Percentiles rank a stretch among this genome's conserved stretches.
Conservation (phyloP, 2,329 filamentous ascomycete species). For the Venturia nashicola region DNA sequence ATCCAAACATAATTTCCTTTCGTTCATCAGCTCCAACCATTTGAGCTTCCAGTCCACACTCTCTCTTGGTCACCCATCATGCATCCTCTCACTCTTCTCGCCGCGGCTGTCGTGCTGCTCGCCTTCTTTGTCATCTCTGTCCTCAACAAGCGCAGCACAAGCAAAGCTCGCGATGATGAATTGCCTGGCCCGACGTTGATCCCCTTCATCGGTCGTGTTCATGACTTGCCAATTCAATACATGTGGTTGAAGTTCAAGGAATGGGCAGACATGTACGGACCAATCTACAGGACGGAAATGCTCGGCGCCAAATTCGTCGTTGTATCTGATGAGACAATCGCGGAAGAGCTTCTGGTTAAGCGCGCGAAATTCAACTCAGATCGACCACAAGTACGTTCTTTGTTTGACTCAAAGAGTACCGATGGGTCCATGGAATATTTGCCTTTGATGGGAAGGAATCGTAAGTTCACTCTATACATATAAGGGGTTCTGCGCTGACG, state of each 20-base stretch:
- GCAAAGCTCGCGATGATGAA: conserved; percentile 19
- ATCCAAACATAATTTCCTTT: not conserved
- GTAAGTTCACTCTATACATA: conserved; percentile 23
- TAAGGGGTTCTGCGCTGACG: not conserved
- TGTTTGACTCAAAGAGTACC: conserved; percentile 43
- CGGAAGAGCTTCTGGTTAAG: conserved; percentile 30
- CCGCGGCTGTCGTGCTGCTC: conserved; percentile 22
- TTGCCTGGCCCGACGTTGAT: conserved; percentile 29
- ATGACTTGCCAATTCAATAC: conserved; percentile 35
- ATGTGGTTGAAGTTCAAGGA: conserved; percentile 35
- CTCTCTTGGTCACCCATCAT: conserved; percentile 15
- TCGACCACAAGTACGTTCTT: conserved; percentile 34
- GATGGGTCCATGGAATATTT: conserved; percentile 44
- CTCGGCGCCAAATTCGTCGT: conserved; percentile 27
- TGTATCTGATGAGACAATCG: conserved; percentile 27
- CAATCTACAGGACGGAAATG: conserved; percentile 33
- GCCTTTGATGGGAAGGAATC: conserved; percentile 43
- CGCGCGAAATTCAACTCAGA: conserved; percentile 27
- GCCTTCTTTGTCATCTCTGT: conserved; percentile 6
- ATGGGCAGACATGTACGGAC: conserved; percentile 23
- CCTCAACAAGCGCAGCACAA: conserved; percentile 12
- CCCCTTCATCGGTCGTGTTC: conserved; percentile 26
- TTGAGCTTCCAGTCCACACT: not conserved
- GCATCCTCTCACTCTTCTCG: conserved; percentile 29
- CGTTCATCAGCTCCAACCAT: not conserved